Percentiles rank a stretch among this genome's conserved stretches.
Evolutionary conservation across 805 yeast species (phyloP).

Genomic region (Candida morakotiae): DNA sequence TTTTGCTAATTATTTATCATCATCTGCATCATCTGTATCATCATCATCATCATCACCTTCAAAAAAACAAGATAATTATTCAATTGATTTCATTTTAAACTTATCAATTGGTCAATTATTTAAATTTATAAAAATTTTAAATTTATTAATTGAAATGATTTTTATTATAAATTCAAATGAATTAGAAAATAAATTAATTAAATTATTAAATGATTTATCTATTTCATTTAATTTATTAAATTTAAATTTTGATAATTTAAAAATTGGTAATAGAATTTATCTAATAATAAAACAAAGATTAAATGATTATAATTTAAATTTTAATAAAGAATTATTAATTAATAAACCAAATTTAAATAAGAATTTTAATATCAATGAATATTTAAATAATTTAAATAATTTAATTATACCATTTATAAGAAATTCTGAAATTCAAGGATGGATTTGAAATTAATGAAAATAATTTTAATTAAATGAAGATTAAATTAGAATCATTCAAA

Average conservation of each 20-base stretch:
- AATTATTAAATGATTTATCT: slow-evolving; percentile 35
- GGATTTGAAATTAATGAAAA: too few relatives aligned
- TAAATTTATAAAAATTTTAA: slow-evolving; percentile 31
- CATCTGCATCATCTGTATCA: too few relatives aligned
- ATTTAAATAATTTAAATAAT: slow-evolving; percentile 18
- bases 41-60: too few relatives aligned
- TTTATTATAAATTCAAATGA: slow-evolving; percentile 19
- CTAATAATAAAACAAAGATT: slow-evolving; percentile 22
- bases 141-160: slow-evolving; percentile 34
- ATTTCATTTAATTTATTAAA: slow-evolving; percentile 29
- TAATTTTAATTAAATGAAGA: too few relatives aligned
- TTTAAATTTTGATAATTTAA: slow-evolving; percentile 18
- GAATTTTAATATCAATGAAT: slow-evolving; percentile 10
- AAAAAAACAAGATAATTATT: too few relatives aligned
- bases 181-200: slow-evolving; percentile 23
- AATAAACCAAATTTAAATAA: neutral
- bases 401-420: slow-evolving; percentile 23
- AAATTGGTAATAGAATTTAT: slow-evolving; percentile 22
- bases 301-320: slow-evolving; percentile 22
- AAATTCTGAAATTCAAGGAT: slow-evolving; percentile 34
- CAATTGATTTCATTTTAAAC: slow-evolving; percentile 21
- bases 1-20: slow-evolving; percentile 23
- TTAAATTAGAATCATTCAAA: too few relatives aligned
- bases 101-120: slow-evolving; percentile 29
- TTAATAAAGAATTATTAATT: slow-evolving; percentile 12